Evolutionary conservation across 1,284 basidiomycete species (phyloP).

Genomic region (Ceratobasidium sp.): DNA sequence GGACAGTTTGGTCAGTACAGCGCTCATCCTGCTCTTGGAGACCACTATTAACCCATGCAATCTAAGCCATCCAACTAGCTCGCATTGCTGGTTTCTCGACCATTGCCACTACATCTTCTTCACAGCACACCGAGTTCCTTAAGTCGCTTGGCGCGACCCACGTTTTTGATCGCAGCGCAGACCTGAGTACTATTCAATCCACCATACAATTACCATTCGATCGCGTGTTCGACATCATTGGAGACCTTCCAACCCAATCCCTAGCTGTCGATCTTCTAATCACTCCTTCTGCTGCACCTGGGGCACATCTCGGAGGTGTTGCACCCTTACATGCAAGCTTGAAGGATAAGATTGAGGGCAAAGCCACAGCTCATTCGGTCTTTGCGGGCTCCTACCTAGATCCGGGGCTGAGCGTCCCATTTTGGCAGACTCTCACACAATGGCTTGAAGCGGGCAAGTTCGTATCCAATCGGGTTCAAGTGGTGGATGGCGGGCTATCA

Average conservation of each 20-base stretch:
- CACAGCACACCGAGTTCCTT: constrained; percentile 62
- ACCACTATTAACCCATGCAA: not conserved
- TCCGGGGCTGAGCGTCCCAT: not conserved
- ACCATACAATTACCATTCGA: not conserved
- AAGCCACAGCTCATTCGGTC: not conserved
- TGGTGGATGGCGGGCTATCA: constrained; percentile 29
- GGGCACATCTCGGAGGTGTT: not conserved
- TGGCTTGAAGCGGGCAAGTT: constrained; percentile 27
- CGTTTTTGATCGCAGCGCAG: constrained; percentile 63
- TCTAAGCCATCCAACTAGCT: constrained; percentile 50
- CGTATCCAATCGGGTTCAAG: constrained; percentile 20
- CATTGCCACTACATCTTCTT: constrained; percentile 62
- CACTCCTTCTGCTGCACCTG: constrained; percentile 10
- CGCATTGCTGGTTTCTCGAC: constrained; percentile 54
- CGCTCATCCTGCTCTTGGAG: not conserved
- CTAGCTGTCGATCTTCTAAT: not conserved
- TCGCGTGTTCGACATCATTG: not conserved
- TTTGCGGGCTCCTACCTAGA: not conserved
- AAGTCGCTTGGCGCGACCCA: constrained; percentile 69
- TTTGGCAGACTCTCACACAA: not conserved
- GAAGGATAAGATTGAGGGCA: not conserved
- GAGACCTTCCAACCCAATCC: not conserved
- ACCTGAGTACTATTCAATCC: constrained; percentile 3
- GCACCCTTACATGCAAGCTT: not conserved
- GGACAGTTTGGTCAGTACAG: not conserved